phyloP scores from a whole-genome alignment of 371 early-diverging fungal genomes.

The Lichtheimia ornata region DNA sequence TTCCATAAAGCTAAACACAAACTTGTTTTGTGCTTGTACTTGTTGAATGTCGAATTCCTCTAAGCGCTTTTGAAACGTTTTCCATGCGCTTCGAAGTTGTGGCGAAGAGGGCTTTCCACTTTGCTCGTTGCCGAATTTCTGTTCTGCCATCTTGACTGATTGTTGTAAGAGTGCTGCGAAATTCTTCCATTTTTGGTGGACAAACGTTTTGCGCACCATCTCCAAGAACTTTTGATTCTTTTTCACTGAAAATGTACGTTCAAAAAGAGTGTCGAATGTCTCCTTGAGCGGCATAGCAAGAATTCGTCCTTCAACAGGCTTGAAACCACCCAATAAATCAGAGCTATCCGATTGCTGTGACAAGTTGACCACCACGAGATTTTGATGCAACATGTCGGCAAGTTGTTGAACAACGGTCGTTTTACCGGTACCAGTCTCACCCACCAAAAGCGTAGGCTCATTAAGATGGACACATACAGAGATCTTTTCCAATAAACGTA shows the following conservation, averaged over 20 bases:
- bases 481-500: conserved; percentile 81
- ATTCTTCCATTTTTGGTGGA: conserved; percentile 79
- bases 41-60: conserved; percentile 72
- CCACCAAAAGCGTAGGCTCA: conserved; percentile 94
- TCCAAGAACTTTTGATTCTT: conserved; percentile 87
- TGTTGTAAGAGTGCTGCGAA: conserved; percentile 73
- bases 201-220: conserved; percentile 69
- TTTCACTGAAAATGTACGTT: conserved; percentile 84
- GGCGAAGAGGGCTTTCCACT: conserved; percentile 42
- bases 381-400: conserved; percentile 76
- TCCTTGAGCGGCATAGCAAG: conserved; percentile 84
- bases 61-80: conserved; percentile 58
- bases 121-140: conserved; percentile 51
- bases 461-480: conserved; percentile 79
- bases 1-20: conserved; percentile 94
- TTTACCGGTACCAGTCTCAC: conserved; percentile 99
- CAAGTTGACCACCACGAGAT: conserved; percentile 93
- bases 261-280: conserved; percentile 84
- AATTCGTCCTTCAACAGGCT: conserved; percentile 89
- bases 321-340: conserved; percentile 98
- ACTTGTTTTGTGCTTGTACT: conserved; percentile 73
- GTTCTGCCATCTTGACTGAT: conserved; percentile 78
- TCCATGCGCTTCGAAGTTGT: conserved; percentile 59
- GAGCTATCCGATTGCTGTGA: conserved; percentile 98
- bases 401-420: conserved; percentile 98